Conservation (phyloP, 441 rosid species). For the Breynia disticha region DNA sequence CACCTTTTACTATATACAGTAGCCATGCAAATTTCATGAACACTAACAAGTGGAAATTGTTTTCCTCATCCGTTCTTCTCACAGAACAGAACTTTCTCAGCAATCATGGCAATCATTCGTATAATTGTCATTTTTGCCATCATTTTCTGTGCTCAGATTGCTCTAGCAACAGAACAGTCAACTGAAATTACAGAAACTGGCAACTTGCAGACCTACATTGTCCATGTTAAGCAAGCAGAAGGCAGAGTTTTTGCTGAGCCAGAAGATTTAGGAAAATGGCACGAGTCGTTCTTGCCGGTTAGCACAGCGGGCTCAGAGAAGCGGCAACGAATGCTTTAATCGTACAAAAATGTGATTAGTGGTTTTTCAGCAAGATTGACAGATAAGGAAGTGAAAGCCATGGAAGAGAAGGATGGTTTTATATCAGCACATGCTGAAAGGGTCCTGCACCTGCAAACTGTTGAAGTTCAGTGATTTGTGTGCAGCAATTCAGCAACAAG, state of each 20-base stretch:
- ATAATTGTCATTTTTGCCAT: slow-evolving; percentile 12
- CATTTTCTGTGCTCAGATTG: slow-evolving; percentile 3
- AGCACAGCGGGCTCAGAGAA: slow-evolving; percentile 9
- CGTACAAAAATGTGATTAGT: slow-evolving; percentile 22
- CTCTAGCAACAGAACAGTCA: slow-evolving; percentile 13
- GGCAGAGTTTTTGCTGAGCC: slow-evolving; percentile 14
- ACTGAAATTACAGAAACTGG: slow-evolving; percentile 3
- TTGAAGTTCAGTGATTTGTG: too few relatives aligned
- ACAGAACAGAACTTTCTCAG: neutral
- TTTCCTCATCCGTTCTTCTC: too few relatives aligned
- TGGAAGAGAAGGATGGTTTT: slow-evolving; percentile 25
- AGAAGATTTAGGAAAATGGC: slow-evolving; percentile 14
- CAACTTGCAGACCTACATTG: slow-evolving; percentile 17
- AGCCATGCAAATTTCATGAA: too few relatives aligned
- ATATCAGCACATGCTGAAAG: slow-evolving; percentile 23
- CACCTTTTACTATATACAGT: too few relatives aligned
- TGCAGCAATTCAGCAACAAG: too few relatives aligned
- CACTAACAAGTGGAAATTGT: too few relatives aligned
- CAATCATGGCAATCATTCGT: slow-evolving; percentile 6
- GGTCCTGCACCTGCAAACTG: slow-evolving; percentile 7
- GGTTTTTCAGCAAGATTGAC: slow-evolving; percentile 33
- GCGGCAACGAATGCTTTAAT: slow-evolving; percentile 20
- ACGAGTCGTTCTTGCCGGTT: slow-evolving; percentile 18
- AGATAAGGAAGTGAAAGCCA: slow-evolving; percentile 23
- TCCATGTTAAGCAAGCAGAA: slow-evolving; percentile 18